Percentiles rank a stretch among this genome's conserved stretches.
These are phyloP conservation scores for Sphaerostilbella broomeana DNA, from an alignment of 2,329 filamentous ascomycete genomes.

Conservation along the genomic window DNA sequence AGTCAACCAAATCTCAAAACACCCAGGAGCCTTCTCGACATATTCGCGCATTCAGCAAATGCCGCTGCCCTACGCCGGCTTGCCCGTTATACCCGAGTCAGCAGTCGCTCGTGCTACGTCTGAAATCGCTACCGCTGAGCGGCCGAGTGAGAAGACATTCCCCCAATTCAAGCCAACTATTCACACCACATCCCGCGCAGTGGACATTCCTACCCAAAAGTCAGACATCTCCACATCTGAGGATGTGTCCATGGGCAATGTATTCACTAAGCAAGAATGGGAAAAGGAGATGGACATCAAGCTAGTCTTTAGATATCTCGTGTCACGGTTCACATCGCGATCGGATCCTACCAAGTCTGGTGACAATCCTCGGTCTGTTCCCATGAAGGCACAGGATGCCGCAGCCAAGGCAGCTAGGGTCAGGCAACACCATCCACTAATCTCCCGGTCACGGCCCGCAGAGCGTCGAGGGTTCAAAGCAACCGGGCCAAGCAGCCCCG, in stretches of 20 bases:
- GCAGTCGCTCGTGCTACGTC: constrained; percentile 27
- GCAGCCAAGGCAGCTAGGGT: constrained; percentile 77
- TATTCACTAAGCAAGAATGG: constrained; percentile 75
- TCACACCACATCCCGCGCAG: constrained; percentile 28
- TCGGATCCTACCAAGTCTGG: constrained; percentile 21
- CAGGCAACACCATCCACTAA: constrained; percentile 80
- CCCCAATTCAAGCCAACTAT: constrained; percentile 45
- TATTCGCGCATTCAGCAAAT: constrained; percentile 61
- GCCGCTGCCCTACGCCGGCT: constrained; percentile 69
- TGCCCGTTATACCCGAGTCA: constrained; percentile 57
- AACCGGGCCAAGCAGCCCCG: constrained; percentile 42
- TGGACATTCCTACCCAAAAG: constrained; percentile 29
- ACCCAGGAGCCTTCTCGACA: constrained; percentile 83
- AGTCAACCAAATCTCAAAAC: constrained; percentile 69
- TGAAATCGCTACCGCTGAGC: constrained; percentile 19
- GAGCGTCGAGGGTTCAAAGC: constrained; percentile 54
- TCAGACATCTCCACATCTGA: constrained; percentile 18
- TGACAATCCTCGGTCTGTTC: constrained; percentile 20
- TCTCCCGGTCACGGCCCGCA: constrained; percentile 48
- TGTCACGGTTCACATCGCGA: constrained; percentile 61
- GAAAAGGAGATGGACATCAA: constrained; percentile 85
- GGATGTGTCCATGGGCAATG: constrained; percentile 21
- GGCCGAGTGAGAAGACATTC: constrained; percentile 19
- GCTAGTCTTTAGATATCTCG: constrained; percentile 84
- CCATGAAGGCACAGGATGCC: constrained; percentile 53